Base-by-base conservation (phyloP, 1,139 yeast genomes). In the Casaregolazyma lundiana region DNA sequence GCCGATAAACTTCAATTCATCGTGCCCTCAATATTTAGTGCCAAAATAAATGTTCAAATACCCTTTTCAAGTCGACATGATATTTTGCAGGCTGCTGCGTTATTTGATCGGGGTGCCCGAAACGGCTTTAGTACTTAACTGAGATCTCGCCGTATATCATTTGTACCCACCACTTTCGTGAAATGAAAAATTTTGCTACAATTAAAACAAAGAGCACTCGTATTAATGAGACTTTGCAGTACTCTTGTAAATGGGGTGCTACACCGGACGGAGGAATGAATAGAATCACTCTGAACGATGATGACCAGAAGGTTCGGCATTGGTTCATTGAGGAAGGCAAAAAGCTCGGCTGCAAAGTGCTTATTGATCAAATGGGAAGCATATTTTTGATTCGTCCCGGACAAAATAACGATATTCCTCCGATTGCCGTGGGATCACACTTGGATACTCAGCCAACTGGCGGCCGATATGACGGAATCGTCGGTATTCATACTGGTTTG, bases 391-490 rank as follows among this genome's bases (percentile, higher is more conserved):
- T 77, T 19, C 78, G 71, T 48, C 83, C 84, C 0, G 88, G 88
- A 4, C 65, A 69, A 51, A 71, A 76, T 43, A 62, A 66, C 30
- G 67, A 65, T 38, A 65, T 66, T 18, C 61, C 71, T 5, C 84
- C 89, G 9, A 80, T 81, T 1, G 88, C 78, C 9, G 78, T 82
- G 51, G 89, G 90, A 0, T 81, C 88, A 0, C 89, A 83, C 63
- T 65, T 83, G 48, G 89, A 83, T 58, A 83, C 89, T 1, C 89
- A 83, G 64, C 89, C 89, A n/a, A 80, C 81, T 5, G 89, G 89
- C 26, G 89, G 89, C 5, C 68, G 86, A 50, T 83, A 81, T 58
- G 89, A 83, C 58, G 90, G 89, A 26, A 77, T 81, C 38, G 71
- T 74, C 34, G 90, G 89, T 18, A 89, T 83, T 5, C 68, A 81